Evolutionary conservation across 1,139 yeast genomes (phyloP).

Genomic region (Pichia sp.): DNA sequence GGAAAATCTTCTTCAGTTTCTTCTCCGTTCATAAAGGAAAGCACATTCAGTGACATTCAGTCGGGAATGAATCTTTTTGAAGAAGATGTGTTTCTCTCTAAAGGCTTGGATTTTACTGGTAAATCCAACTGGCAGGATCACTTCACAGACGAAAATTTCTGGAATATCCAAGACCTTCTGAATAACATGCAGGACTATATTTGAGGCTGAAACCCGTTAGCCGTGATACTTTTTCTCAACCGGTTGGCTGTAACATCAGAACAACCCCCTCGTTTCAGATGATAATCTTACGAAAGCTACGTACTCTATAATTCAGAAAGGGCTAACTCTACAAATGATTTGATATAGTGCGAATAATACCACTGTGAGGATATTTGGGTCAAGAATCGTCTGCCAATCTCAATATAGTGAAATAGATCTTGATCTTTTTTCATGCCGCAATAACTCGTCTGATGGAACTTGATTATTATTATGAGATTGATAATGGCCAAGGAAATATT

Average conservation of each 20-base stretch:
- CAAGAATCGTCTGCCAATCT: neutral
- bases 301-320: neutral
- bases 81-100: neutral
- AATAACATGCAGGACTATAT: slow-evolving; percentile 4
- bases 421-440: neutral
- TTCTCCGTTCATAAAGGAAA: neutral
- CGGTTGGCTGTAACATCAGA: no score
- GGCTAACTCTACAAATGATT: slow-evolving; percentile 1
- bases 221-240: no score
- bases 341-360: slow-evolving; percentile 4
- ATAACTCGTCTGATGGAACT: neutral
- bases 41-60: no score
- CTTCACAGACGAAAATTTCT: slow-evolving; percentile 8
- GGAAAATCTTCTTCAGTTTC: neutral
- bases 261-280: no score
- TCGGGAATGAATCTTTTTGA: neutral
- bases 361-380: slow-evolving; percentile 5
- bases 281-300: no score
- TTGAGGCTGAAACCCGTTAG: neutral
- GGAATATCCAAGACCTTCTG: slow-evolving; percentile 9
- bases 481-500: slow-evolving; percentile 1
- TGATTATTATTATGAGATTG: neutral
- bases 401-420: neutral
- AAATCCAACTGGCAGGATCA: slow-evolving; percentile 17
- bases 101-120: slow-evolving; percentile 3